Conservation (phyloP, 2,329 filamentous ascomycete species). For the Ceratocystis cubensis region DNA sequence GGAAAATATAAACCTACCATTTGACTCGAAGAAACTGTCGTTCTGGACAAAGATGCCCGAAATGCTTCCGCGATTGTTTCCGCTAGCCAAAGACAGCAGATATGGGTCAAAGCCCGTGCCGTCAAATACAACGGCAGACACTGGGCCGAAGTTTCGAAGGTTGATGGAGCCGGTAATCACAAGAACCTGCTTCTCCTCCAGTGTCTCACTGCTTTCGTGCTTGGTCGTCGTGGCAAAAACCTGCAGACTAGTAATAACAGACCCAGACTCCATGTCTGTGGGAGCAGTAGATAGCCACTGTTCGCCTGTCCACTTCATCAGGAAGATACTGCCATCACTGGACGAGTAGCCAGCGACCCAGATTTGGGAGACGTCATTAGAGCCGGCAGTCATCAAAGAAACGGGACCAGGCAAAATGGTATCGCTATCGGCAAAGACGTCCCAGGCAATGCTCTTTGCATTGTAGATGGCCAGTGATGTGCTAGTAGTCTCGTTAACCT, state of each 20-base stretch:
- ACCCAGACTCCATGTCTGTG: conserved; percentile 50
- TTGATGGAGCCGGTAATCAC: conserved; percentile 75
- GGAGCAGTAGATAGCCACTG: conserved; percentile 49
- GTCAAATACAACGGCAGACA: conserved; percentile 78
- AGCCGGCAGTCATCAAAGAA: conserved; percentile 62
- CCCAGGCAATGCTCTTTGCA: conserved; percentile 53
- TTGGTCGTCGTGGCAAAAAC: conserved; percentile 58
- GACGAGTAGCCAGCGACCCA: conserved; percentile 65
- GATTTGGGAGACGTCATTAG: conserved; percentile 55
- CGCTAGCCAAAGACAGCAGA: conserved; percentile 57
- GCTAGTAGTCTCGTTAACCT: conserved; percentile 46
- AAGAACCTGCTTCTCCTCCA: conserved; percentile 57
- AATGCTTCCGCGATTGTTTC: conserved; percentile 58
- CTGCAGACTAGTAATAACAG: conserved; percentile 66
- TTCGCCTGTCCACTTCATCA: conserved; percentile 67
- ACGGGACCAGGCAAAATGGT: conserved; percentile 63
- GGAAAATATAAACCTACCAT: conserved; percentile 37
- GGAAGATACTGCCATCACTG: conserved; percentile 54
- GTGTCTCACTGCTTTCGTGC: conserved; percentile 51
- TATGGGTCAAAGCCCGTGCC: conserved; percentile 69
- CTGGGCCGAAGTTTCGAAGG: conserved; percentile 63
- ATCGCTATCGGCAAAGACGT: conserved; percentile 46
- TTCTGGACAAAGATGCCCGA: conserved; percentile 74
- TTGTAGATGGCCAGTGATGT: conserved; percentile 64
- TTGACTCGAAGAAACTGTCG: conserved; percentile 56